Evolutionary conservation across 2,329 filamentous ascomycete species (phyloP).

Genomic region (Epichloe aotearoae): DNA sequence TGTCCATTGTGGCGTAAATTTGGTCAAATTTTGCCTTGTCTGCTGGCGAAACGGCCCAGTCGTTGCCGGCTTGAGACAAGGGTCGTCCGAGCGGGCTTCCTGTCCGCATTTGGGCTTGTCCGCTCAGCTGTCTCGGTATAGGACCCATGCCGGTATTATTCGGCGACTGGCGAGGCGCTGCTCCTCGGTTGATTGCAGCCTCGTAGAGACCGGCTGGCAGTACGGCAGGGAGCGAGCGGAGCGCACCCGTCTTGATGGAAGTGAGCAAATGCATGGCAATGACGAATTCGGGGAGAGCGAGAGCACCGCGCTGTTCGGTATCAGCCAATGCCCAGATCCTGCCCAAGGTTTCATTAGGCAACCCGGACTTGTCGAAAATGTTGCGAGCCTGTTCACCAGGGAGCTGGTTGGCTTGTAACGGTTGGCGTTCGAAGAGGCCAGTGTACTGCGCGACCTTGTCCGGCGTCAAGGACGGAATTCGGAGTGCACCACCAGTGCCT

Average conservation of each 20-base stretch:
- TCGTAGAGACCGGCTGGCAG: constrained; percentile 83
- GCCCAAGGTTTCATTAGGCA: constrained; percentile 84
- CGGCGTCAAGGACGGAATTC: constrained; percentile 76
- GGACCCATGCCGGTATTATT: constrained; percentile 43
- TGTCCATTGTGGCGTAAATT: constrained; percentile 76
- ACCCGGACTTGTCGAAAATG: constrained; percentile 85
- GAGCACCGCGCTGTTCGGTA: constrained; percentile 77
- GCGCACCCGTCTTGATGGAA: constrained; percentile 71
- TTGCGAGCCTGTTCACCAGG: constrained; percentile 78
- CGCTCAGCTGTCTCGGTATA: constrained; percentile 75
- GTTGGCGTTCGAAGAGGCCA: constrained; percentile 80
- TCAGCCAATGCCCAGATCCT: constrained; percentile 94
- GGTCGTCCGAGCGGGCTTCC: constrained; percentile 42
- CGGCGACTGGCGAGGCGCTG: constrained; percentile 35
- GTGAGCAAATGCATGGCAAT: constrained; percentile 97
- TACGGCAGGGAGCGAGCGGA: constrained; percentile 66
- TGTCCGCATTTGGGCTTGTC: constrained; percentile 50
- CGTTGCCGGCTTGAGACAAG: constrained; percentile 30
- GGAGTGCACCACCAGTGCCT: constrained; percentile 54
- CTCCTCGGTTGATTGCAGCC: constrained; percentile 60
- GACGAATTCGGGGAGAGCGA: constrained; percentile 84
- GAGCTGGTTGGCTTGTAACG: constrained; percentile 57
- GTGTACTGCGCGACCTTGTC: constrained; percentile 87
- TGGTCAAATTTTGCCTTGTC: constrained; percentile 84
- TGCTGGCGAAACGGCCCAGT: constrained; percentile 71